These are phyloP conservation scores for Ceratobasidium sp. DNA, from an alignment of 1,284 basidiomycete genomes.

Conservation along the genomic window DNA sequence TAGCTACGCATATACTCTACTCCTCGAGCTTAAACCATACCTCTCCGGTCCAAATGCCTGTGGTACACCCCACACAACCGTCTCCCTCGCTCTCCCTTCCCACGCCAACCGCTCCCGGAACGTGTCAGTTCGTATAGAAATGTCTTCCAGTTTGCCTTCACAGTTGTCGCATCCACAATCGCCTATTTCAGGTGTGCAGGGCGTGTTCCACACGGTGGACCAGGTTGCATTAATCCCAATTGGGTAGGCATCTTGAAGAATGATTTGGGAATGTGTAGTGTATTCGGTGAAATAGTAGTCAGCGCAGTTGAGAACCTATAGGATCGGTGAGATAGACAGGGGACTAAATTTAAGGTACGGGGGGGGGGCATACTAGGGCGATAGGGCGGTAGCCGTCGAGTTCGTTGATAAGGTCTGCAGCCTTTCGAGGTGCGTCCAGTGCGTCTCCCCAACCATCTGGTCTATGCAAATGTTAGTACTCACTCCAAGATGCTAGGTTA, in stretches of 20 bases:
- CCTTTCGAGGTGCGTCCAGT: constrained; percentile 65
- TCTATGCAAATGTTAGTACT: constrained; percentile 16
- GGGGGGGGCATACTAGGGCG: neutral
- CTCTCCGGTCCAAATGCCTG: constrained; percentile 74
- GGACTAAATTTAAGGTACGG: neutral
- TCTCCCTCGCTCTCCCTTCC: constrained; percentile 71
- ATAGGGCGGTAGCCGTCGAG: constrained; percentile 76
- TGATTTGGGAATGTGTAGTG: constrained; percentile 68
- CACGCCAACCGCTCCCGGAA: constrained; percentile 67
- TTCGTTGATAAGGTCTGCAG: constrained; percentile 72
- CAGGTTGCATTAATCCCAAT: constrained; percentile 75
- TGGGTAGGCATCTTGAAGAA: constrained; percentile 68
- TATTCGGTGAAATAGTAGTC: constrained; percentile 73
- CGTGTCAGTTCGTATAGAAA: constrained; percentile 70
- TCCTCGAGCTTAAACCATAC: constrained; percentile 56
- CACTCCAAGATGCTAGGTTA: neutral
- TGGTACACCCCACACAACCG: constrained; percentile 78
- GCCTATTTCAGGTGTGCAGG: constrained; percentile 67
- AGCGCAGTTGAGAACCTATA: constrained; percentile 72
- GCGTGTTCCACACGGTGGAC: constrained; percentile 64
- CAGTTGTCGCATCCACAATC: constrained; percentile 75
- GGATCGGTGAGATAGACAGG: neutral
- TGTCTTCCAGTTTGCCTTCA: constrained; percentile 66
- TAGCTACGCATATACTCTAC: neutral
- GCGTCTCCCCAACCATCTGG: constrained; percentile 73